Conservation (phyloP, 1,284 basidiomycete species). For the Ganoderma lingzhi region DNA sequence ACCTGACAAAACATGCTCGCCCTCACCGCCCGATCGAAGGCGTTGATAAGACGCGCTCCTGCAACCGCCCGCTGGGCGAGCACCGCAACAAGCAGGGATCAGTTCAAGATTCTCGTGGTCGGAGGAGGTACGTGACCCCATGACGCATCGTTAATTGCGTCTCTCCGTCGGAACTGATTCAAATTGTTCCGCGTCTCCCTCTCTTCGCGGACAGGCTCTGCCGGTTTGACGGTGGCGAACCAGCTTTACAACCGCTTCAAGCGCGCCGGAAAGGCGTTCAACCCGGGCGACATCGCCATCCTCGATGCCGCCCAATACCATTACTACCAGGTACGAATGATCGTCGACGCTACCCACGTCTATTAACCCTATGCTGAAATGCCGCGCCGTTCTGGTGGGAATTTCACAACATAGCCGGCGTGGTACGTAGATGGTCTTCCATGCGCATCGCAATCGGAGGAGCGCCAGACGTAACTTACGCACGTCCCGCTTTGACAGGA, state of each 20-base stretch:
- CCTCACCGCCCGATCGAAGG: constrained; percentile 25
- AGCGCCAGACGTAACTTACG: constrained; percentile 21
- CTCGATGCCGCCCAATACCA: constrained; percentile 82
- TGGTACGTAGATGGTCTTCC: constrained; percentile 56
- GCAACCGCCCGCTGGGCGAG: constrained; percentile 44
- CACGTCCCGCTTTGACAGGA: constrained; percentile 60
- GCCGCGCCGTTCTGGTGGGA: constrained; percentile 1
- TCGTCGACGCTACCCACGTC: constrained; percentile 19
- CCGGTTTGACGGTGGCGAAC: constrained; percentile 80
- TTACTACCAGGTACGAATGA: constrained; percentile 73
- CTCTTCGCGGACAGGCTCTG: constrained; percentile 63
- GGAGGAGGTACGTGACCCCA: constrained; percentile 62
- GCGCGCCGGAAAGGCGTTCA: constrained; percentile 71
- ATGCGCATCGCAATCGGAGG: neutral
- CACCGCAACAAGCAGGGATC: constrained; percentile 50
- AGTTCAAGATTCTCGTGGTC: constrained; percentile 70
- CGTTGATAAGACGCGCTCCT: constrained; percentile 22
- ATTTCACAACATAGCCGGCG: constrained; percentile 63
- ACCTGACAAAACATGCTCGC: constrained; percentile 25
- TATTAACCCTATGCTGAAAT: constrained; percentile 6
- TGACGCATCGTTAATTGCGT: constrained; percentile 18
- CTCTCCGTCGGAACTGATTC: constrained; percentile 27
- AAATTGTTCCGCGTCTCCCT: constrained; percentile 14
- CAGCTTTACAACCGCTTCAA: constrained; percentile 87
- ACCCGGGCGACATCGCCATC: constrained; percentile 82